Evolutionary conservation across 306 rosid species (phyloP).

Genomic region (Citrullus colocynthis): DNA sequence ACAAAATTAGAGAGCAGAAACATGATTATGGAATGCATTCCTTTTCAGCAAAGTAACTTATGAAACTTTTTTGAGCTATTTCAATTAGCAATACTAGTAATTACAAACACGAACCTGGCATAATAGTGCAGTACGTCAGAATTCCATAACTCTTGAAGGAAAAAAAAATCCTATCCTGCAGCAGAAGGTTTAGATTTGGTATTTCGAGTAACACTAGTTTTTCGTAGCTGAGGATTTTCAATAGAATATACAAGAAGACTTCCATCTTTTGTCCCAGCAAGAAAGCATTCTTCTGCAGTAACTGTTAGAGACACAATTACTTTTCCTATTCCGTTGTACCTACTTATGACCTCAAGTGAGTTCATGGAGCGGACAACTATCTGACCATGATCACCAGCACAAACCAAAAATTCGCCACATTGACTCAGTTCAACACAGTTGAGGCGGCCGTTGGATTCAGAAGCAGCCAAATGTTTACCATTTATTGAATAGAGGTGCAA

Average conservation of each 20-base stretch:
- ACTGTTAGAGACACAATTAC: slow-evolving; percentile 67
- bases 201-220: slow-evolving; percentile 37
- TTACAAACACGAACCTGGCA: slow-evolving; percentile 39
- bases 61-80: neutral
- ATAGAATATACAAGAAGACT: slow-evolving; percentile 80
- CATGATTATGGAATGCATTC: neutral
- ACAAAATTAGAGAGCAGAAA: neutral
- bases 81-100: neutral
- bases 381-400: slow-evolving; percentile 98
- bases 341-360: slow-evolving; percentile 75
- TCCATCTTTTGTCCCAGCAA: slow-evolving; percentile 94
- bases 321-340: slow-evolving; percentile 74
- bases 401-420: slow-evolving; percentile 84
- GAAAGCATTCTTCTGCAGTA: slow-evolving; percentile 87
- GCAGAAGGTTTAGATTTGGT: slow-evolving; percentile 33
- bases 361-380: slow-evolving; percentile 82
- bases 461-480: slow-evolving; percentile 86
- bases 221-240: slow-evolving; percentile 75
- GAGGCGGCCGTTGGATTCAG: slow-evolving; percentile 90
- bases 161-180: slow-evolving; percentile 19
- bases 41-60: no score
- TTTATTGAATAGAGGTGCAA: slow-evolving; percentile 83
- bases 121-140: slow-evolving; percentile 17
- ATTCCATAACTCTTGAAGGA: slow-evolving; percentile 12
- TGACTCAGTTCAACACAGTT: slow-evolving; percentile 70